Base-by-base conservation (phyloP, 163 green algal genomes). In the Volvox carteri region DNA sequence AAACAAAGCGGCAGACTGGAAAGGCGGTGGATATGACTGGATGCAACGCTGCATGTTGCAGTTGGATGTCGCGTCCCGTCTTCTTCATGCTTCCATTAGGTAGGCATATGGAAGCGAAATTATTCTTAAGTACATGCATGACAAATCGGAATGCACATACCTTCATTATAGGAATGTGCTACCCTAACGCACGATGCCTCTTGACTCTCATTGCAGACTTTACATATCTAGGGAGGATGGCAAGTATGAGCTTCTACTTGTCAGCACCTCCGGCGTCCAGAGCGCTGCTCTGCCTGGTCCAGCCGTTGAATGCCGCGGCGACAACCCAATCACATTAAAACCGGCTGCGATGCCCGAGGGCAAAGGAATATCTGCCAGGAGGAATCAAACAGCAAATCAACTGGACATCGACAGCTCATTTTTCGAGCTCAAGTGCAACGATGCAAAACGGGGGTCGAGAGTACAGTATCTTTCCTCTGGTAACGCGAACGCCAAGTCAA, bases 11-110 rank as follows among this genome's bases (percentile, higher is more conserved):
- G 70, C 70, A 54, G 70, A 56, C n/a, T n/a, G n/a, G n/a, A n/a
- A n/a, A n/a, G n/a, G n/a, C n/a, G n/a, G n/a, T 18, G 37, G 18
- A 58, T 19, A 78, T 52, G 70, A 78, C 18, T 78, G 70, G 70
- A 23, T 56, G 35, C 56, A 42, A 35, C 70, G 70, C 37, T 58
- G 39, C 21, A 35, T 52, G 18, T 37, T 78, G 70, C 37, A 78
- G 70, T 21, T 78, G 39, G 39, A 78, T 9, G 70, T 39, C 16
- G 70, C 70, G 1, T 37, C 70, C 23, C 8, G 8, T 5, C 37
- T 58, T 23, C 70, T 78, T 37, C 9, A 21, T 35, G 37, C 39
- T 1, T 78, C 11, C 70, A 56, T 54, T 4, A 52, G 70, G 70
- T 78, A 52, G 2, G 7, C 70, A 56, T 54, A 35, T 35, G 70